These are phyloP conservation scores for Erysiphe pulchra DNA, from an alignment of 2,329 filamentous ascomycete species.

Conservation along the genomic window DNA sequence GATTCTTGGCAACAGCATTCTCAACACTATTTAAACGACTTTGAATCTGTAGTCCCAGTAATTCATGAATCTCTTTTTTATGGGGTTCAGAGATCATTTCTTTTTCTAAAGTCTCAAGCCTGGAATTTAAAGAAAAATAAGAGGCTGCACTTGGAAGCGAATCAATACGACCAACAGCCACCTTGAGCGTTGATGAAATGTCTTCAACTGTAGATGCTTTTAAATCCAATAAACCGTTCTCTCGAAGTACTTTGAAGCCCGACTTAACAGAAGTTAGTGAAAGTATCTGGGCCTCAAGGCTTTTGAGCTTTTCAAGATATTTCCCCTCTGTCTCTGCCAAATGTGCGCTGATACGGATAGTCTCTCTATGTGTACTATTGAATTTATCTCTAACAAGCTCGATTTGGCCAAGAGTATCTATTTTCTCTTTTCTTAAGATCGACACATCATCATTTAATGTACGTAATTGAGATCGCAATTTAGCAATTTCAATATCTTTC, in stretches of 20 bases:
- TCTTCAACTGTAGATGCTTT: neutral
- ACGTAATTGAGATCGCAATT: neutral
- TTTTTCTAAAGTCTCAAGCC: neutral
- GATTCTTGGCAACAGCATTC: neutral
- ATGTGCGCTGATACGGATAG: neutral
- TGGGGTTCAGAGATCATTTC: neutral
- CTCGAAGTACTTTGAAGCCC: neutral
- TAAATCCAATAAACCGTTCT: neutral
- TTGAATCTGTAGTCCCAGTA: neutral
- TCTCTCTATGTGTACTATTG: neutral
- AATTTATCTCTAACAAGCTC: neutral
- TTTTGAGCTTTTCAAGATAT: neutral
- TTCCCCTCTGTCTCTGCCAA: neutral
- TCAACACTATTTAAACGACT: neutral
- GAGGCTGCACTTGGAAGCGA: neutral
- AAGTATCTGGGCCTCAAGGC: neutral
- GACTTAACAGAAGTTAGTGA: neutral
- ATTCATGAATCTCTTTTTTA: neutral
- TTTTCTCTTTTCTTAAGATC: neutral
- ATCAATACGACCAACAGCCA: neutral
- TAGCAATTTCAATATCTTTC: neutral
- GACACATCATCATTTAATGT: neutral
- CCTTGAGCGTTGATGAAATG: neutral
- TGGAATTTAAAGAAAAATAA: neutral
- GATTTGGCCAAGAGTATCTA: neutral